Conservation (phyloP, 106 monocot species). For the Acorus gramineus region DNA sequence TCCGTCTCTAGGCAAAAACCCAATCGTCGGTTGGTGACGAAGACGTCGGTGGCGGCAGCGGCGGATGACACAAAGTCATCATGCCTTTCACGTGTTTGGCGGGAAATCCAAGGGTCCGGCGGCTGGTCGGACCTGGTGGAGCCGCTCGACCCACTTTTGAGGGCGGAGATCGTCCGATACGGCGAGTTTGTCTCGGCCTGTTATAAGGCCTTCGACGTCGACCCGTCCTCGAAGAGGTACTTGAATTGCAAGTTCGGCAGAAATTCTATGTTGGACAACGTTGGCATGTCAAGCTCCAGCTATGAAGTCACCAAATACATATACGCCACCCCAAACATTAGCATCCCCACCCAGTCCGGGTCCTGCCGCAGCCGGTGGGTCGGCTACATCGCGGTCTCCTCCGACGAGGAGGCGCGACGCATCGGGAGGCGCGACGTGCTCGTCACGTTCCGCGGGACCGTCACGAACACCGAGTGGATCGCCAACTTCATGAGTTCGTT, state of each 20-base stretch:
- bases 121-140: conserved; percentile 12
- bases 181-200: conserved; percentile 26
- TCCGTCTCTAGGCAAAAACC: too few relatives aligned
- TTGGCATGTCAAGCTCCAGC: conserved; percentile 1
- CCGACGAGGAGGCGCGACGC: conserved; percentile 1
- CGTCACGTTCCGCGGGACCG: conserved; percentile 23
- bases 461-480: conserved; percentile 23
- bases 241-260: conserved; percentile 26
- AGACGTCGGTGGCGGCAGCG: too few relatives aligned
- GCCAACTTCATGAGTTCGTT: conserved; percentile 28
- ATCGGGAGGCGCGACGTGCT: conserved; percentile 6
- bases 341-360: background rate
- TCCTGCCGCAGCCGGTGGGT: conserved; percentile 6
- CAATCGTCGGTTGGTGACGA: too few relatives aligned
- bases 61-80: background rate
- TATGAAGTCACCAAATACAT: conserved; percentile 35
- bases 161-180: conserved; percentile 28
- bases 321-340: conserved; percentile 18
- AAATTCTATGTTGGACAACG: conserved; percentile 6
- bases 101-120: conserved; percentile 19
- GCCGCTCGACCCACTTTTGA: conserved; percentile 21
- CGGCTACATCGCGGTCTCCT: conserved; percentile 27
- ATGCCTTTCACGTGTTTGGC: conserved; percentile 13
- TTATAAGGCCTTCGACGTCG: conserved; percentile 34
- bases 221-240: conserved; percentile 18